These are phyloP conservation scores for Pseudomicrostroma phylloplanum DNA, from an alignment of 1,284 basidiomycete genomes.

Conservation along the genomic window DNA sequence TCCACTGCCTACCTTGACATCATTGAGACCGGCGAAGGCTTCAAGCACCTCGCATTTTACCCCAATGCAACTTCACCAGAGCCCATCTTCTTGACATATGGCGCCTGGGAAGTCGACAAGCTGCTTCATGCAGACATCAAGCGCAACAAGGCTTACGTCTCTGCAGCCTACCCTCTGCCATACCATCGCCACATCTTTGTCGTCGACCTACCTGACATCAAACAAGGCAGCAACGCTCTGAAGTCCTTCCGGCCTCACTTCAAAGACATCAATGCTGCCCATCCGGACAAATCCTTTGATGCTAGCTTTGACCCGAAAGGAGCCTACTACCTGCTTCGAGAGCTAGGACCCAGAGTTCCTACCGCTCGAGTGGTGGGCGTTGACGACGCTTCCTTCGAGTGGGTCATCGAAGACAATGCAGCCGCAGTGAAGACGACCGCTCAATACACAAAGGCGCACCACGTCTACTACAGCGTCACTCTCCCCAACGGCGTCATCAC, in stretches of 20 bases:
- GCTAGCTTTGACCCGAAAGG: conserved; percentile 43
- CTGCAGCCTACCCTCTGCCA: conserved; percentile 73
- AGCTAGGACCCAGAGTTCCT: conserved; percentile 75
- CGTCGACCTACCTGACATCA: conserved; percentile 22
- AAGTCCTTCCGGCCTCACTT: neutral
- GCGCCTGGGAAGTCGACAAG: conserved; percentile 78
- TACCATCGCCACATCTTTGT: conserved; percentile 74
- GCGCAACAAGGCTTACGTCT: conserved; percentile 72
- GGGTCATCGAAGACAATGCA: conserved; percentile 66
- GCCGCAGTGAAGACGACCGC: conserved; percentile 64
- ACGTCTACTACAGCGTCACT: conserved; percentile 53
- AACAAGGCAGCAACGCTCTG: neutral
- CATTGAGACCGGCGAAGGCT: conserved; percentile 26
- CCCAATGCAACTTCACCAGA: conserved; percentile 15
- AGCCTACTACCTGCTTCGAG: conserved; percentile 70
- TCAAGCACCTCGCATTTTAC: conserved; percentile 35
- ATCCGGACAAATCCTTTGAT: conserved; percentile 61
- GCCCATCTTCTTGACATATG: conserved; percentile 64
- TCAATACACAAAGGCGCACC: conserved; percentile 67
- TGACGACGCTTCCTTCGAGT: conserved; percentile 57
- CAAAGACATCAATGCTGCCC: conserved; percentile 64
- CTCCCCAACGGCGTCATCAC: conserved; percentile 57
- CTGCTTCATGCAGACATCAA: conserved; percentile 68
- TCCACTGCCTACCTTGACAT: conserved; percentile 37
- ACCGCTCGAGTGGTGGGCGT: conserved; percentile 74